Conservation (phyloP, 805 yeast species). For the Lachancea meyersii region DNA sequence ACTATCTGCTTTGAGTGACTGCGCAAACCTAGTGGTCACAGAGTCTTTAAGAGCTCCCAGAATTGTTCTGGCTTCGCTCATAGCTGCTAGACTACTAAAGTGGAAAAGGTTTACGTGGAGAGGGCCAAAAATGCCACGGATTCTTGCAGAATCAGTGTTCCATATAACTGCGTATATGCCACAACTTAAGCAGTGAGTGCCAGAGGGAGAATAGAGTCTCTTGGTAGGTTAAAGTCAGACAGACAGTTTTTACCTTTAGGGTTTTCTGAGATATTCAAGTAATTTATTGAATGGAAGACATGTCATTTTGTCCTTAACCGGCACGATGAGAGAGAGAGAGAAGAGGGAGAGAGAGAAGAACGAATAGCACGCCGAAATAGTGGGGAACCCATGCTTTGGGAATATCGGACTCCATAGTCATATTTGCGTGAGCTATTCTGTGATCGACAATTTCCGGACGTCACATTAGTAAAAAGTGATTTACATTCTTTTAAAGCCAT, state of each 20-base stretch:
- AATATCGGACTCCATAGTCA: background rate
- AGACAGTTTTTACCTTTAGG: too few species aligned
- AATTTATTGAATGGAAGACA: background rate
- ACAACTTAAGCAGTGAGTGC: too few species aligned
- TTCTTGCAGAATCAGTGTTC: background rate
- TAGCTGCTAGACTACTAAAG: constrained; percentile 3
- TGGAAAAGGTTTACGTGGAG: background rate
- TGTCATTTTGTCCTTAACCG: background rate
- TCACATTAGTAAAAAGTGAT: too few species aligned
- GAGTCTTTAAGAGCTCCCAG: constrained; percentile 20
- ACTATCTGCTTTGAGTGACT: constrained; percentile 25
- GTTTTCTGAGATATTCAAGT: background rate
- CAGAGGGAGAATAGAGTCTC: too few species aligned
- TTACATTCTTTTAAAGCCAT: too few species aligned
- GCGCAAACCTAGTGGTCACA: constrained; percentile 22
- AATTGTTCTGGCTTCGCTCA: constrained; percentile 23
- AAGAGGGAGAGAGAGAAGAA: too few species aligned
- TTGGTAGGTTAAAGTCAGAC: too few species aligned
- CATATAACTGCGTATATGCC: background rate
- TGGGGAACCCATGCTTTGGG: too few species aligned
- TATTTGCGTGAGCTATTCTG: background rate
- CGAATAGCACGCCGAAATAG: too few species aligned
- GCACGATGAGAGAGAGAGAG: too few species aligned
- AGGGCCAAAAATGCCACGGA: background rate
- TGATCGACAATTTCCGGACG: too few species aligned